Conservation (phyloP, 495 filamentous ascomycete genomes). For the Lasiosphaeria ovina region DNA sequence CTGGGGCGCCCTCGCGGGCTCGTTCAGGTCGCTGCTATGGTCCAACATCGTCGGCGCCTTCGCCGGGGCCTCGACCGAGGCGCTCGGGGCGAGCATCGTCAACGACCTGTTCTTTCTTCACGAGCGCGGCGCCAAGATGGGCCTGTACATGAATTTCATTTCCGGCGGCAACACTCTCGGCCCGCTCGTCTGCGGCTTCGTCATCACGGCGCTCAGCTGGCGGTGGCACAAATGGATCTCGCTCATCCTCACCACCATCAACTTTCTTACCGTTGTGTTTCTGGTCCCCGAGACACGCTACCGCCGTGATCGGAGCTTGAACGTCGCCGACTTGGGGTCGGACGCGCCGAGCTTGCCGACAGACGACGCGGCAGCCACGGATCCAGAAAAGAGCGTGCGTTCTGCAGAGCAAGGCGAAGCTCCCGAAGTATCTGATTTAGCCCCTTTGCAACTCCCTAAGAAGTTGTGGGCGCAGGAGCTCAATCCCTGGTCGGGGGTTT, state of each 20-base stretch:
- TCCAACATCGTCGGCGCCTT: constrained; percentile 39
- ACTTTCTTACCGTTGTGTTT: constrained; percentile 36
- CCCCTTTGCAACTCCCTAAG: constrained; percentile 13
- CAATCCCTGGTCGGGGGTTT: constrained; percentile 27
- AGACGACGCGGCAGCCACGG: constrained; percentile 4
- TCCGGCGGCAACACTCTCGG: constrained; percentile 39
- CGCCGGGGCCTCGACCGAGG: constrained; percentile 35
- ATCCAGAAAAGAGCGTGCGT: constrained; percentile 3
- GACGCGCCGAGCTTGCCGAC: constrained; percentile 1
- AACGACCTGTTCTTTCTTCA: constrained; percentile 45
- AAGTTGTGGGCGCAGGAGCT: constrained; percentile 30
- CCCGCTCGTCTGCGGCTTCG: constrained; percentile 40
- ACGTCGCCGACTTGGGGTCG: constrained; percentile 2
- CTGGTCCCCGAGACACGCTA: constrained; percentile 43
- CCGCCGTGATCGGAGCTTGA: constrained; percentile 26
- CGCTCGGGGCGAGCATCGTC: constrained; percentile 38
- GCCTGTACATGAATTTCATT: constrained; percentile 42
- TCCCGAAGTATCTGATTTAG: too few species aligned
- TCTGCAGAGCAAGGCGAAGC: background rate
- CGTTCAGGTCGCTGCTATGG: constrained; percentile 34
- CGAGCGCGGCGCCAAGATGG: constrained; percentile 41
- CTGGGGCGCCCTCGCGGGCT: constrained; percentile 30
- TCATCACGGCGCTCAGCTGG: constrained; percentile 39
- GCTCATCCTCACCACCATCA: constrained; percentile 31
- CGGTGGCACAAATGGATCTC: constrained; percentile 40